Evolutionary conservation across 345 rosid species (phyloP).

Genomic region (Luvunga scandens): DNA sequence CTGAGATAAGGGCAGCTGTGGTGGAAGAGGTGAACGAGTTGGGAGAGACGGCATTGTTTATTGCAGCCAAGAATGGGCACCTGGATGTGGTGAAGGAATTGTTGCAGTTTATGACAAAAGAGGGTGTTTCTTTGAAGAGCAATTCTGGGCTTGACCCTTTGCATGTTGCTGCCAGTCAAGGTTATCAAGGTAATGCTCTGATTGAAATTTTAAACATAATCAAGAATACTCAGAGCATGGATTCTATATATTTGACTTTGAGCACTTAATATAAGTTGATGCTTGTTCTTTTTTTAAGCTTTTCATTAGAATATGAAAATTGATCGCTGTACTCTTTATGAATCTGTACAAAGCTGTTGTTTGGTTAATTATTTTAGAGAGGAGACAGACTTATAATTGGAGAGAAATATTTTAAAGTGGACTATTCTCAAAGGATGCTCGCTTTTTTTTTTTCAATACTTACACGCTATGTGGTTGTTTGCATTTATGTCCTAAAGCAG

Average conservation of each 20-base stretch:
- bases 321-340: too few relatives aligned
- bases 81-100: slow-evolving; percentile 71
- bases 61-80: slow-evolving; percentile 87
- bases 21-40: slow-evolving; percentile 91
- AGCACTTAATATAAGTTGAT: too few relatives aligned
- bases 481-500: slow-evolving; percentile 3
- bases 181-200: slow-evolving; percentile 62
- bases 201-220: not conserved
- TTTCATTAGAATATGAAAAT: not conserved
- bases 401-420: too few relatives aligned
- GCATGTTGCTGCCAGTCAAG: slow-evolving; percentile 82
- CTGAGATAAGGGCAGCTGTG: slow-evolving; percentile 62
- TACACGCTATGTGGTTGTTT: not conserved
- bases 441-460: not conserved
- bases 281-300: not conserved
- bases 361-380: too few relatives aligned
- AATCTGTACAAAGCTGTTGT: too few relatives aligned
- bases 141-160: slow-evolving; percentile 65
- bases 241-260: not conserved
- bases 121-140: slow-evolving; percentile 63
- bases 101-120: slow-evolving; percentile 53
- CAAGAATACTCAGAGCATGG: not conserved
- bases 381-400: too few relatives aligned
- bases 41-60: slow-evolving; percentile 87
- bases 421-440: too few relatives aligned